A percentile compares a stretch with the other conserved stretches of the same genome.
Evolutionary conservation across 2,329 filamentous ascomycete species (phyloP).

Genomic region (Colletotrichum abscissum): DNA sequence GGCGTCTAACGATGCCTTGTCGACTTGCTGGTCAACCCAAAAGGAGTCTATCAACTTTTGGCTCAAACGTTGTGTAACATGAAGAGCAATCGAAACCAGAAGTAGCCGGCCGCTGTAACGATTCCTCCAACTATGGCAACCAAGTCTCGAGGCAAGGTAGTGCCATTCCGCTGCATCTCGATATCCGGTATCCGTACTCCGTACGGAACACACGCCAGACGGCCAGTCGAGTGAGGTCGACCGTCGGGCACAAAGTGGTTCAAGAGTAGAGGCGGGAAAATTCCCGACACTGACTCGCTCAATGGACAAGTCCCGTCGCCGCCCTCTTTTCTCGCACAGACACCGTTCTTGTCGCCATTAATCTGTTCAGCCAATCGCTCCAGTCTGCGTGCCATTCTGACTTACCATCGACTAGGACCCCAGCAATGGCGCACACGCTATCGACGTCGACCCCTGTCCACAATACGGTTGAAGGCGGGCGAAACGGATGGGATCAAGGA

Average conservation of each 20-base stretch:
- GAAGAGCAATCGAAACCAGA: not conserved
- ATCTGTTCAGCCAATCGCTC: constrained; percentile 29
- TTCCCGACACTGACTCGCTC: constrained; percentile 33
- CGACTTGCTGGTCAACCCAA: not conserved
- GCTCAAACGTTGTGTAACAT: constrained; percentile 1
- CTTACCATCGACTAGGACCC: constrained; percentile 20
- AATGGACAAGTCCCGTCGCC: constrained; percentile 4
- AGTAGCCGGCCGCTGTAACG: not conserved
- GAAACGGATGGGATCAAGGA: constrained; percentile 32
- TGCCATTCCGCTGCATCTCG: not conserved
- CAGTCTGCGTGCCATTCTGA: not conserved
- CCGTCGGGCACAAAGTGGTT: not conserved
- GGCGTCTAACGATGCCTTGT: not conserved
- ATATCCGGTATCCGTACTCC: not conserved
- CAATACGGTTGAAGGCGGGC: constrained; percentile 30
- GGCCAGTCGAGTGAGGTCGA: constrained; percentile 13
- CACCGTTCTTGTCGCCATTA: constrained; percentile 30
- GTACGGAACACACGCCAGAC: too few species aligned
- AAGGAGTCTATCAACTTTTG: not conserved
- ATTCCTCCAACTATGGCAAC: not conserved
- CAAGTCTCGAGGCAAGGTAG: not conserved
- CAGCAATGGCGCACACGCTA: constrained; percentile 26
- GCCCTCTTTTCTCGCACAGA: constrained; percentile 22
- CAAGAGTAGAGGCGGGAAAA: constrained; percentile 20
- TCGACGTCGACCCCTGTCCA: constrained; percentile 25